Conservation (phyloP, 257 asterid genomes). For the Cruciata laevipes region DNA sequence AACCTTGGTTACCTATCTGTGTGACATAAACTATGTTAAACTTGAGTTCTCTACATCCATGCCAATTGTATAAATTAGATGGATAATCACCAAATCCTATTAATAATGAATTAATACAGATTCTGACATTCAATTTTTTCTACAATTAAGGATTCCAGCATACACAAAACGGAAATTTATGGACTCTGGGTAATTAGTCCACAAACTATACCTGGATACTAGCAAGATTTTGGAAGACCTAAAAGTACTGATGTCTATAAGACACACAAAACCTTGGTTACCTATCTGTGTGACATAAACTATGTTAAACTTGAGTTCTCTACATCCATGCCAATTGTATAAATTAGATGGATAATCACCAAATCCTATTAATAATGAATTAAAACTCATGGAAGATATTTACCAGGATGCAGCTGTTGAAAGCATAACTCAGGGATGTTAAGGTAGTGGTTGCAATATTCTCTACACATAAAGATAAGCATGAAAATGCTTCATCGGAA, state of each 20-base stretch:
- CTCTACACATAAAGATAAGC: conserved; percentile 81
- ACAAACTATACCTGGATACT: not conserved
- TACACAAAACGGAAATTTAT: not conserved
- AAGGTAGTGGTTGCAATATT: conserved; percentile 75
- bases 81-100: not conserved
- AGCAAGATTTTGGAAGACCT: not conserved
- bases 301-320: not conserved
- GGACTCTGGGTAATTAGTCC: not conserved
- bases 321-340: not conserved
- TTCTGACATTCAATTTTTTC: not conserved
- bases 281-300: not conserved
- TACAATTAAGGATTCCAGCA: not conserved
- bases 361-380: not conserved
- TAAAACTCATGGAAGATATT: conserved; percentile 20
- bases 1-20: too few species aligned
- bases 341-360: not conserved
- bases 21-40: not conserved
- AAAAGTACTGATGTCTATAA: too few species aligned
- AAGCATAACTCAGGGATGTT: conserved; percentile 88
- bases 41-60: not conserved
- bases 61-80: not conserved
- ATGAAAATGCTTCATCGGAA: conserved; percentile 64
- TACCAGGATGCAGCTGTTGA: conserved; percentile 95
- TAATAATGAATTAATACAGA: not conserved
- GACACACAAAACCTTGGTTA: not conserved